Percentiles rank a stretch among this genome's conserved stretches.
Evolutionary conservation across 1,139 yeast species (phyloP).

Genomic region (Diutina neorugosa): DNA sequence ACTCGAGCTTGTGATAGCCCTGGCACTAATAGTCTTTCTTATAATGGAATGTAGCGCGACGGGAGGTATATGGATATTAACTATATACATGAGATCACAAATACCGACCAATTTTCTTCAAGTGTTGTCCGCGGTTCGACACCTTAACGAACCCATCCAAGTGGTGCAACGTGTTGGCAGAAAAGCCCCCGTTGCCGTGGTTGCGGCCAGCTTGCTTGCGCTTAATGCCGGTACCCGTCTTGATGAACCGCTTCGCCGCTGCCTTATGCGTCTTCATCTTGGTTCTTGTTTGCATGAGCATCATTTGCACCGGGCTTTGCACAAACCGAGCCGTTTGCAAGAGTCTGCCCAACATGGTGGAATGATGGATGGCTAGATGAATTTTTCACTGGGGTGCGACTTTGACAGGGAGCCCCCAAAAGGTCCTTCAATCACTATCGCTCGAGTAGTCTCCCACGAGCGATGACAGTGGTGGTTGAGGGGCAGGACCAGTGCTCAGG

Average conservation of each 20-base stretch:
- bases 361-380: not conserved
- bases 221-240: constrained; percentile 38
- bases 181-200: constrained; percentile 90
- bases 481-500: not conserved
- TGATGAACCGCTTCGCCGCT: constrained; percentile 76
- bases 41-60: too few relatives aligned
- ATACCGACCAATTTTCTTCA: constrained; percentile 38
- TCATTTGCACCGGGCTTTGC: not conserved
- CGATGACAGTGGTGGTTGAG: not conserved
- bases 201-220: constrained; percentile 78
- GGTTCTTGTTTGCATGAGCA: constrained; percentile 27
- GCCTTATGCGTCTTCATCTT: constrained; percentile 59
- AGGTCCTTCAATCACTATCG: not conserved
- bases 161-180: constrained; percentile 47
- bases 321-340: constrained; percentile 3
- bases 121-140: constrained; percentile 34
- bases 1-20: too few relatives aligned
- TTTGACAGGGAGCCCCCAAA: not conserved
- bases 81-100: not conserved
- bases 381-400: not conserved
- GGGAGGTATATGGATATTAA: not conserved
- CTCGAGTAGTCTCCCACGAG: not conserved
- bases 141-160: constrained; percentile 56
- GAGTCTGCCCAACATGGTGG: not conserved
- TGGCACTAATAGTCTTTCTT: too few relatives aligned